Base-by-base conservation (phyloP, 345 rosid species). In the Lepidium aucheri region DNA sequence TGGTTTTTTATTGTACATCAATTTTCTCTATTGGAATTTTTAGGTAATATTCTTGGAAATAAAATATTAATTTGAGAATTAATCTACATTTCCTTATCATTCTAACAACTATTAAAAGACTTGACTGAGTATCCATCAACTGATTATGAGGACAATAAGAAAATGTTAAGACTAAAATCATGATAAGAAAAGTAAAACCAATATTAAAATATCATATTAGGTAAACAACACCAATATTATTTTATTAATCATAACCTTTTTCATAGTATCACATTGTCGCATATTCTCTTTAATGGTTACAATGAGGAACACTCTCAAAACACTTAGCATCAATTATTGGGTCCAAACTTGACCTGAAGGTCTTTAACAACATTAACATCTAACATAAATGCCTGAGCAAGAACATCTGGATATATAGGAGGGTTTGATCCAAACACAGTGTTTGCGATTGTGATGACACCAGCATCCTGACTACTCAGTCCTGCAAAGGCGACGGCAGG, bases 301-400 rank as follows among this genome's bases (percentile, higher is more conserved):
- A 36, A 4, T 9, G 16, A 22, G 1, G 50, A 24, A n/a, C 47
- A 47, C 26, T 36, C 41, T 30, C 32, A 0, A 53, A 7, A 15
- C 18, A 28, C 9, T 8, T 44, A 53, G 3, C 42, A 6, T 43
- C 42, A 57, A 9, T 56, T 67, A 10, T 56, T 54, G 5, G 44
- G 32, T 17, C 34, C 62, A 38, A 79, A 76, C 60, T 74, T 72
- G 0, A 42, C 38, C 42, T 76, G 76, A 4, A 81, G 79, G 32
- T 62, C 36, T 45, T 78, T 62, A 9, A 78, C 74, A 0, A 71
- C 16, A 8, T 64, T 34, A 8, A 7, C 58, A 28, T 78, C 81
- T 65, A 81, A 26, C 46, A 70, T 68, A 52, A 81, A 81, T 0
- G 84, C 78, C 73, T 32, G 71, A 36, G 74, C 65, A 1, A 79